Base-by-base conservation (phyloP, 2,329 filamentous ascomycete species). In the Nectriaceae sp. region DNA sequence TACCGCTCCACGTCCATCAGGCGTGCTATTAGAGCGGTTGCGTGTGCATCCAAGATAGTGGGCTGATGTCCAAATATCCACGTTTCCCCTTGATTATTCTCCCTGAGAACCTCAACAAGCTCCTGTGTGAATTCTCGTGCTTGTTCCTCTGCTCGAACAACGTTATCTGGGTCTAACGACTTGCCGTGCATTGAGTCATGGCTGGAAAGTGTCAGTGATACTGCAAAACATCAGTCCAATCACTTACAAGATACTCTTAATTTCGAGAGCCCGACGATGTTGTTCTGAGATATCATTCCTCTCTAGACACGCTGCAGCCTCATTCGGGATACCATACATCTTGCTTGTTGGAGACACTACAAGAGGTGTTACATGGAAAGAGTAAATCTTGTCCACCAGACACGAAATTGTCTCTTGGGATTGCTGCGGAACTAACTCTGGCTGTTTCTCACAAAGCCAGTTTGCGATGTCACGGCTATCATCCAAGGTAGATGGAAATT, bases 211-310 rank as follows among this genome's bases (percentile, higher is more conserved):
- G 47, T 53, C 21, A 53, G 47, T 29, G 21, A 39, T 19, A 6
- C 26, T 13, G 15, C 6, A 20, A 19, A 8, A 24, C n/a, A n/a
- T n/a, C n/a, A n/a, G n/a, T n/a, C n/a, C n/a, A n/a, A 18, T 13
- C 8, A 64, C 65, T 59, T 56, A 67, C 63, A 63, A 64, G 18
- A 65, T 40, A 19, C 60, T 66, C 39, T 64, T 65, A 21, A 65
- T 61, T 51, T 67, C 64, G 4, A 67, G 55, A 2, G 59, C 59
- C 29, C 64, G 57, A 2, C 64, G 64, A 38, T 66, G 56, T 10
- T 42, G 40, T 26, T 60, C 58, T 6, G 61, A 57, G 5, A 67
- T 52, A 15, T 55, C 54, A 4, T 53, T 52, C 15, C 52, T 56
- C 48, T 66, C 64, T 2, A 67, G 59, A 41, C 63, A 53, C 10